Evolutionary conservation across 371 early-diverging fungal species (phyloP).

Genomic region (Quaeritorhiza haematococci): DNA sequence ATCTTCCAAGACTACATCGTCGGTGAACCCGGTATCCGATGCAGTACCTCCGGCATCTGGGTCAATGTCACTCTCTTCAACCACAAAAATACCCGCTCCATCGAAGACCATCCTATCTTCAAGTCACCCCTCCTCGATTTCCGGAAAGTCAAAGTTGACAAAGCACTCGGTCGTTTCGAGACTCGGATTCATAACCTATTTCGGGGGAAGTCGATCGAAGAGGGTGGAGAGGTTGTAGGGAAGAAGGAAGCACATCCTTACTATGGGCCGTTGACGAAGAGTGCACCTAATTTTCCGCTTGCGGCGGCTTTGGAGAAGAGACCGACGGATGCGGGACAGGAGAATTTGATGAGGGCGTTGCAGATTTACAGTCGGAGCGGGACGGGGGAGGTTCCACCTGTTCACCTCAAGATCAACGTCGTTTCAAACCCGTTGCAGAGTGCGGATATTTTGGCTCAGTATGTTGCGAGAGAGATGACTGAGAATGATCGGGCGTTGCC

Average conservation of each 20-base stretch:
- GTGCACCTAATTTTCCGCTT: no score
- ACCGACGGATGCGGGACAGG: no score
- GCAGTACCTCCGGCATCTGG: slow-evolving; percentile 41
- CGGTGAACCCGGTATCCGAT: slow-evolving; percentile 35
- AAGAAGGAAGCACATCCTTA: no score
- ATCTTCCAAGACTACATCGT: slow-evolving; percentile 37
- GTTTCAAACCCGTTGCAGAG: slow-evolving; percentile 38
- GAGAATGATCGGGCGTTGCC: slow-evolving; percentile 14
- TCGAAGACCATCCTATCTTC: neutral
- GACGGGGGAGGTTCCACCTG: slow-evolving; percentile 20
- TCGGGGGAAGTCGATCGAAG: neutral
- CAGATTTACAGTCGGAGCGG: slow-evolving; percentile 36
- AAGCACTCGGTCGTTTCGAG: slow-evolving; percentile 32
- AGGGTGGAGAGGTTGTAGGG: neutral
- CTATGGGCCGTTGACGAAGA: no score
- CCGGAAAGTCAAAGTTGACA: slow-evolving; percentile 16
- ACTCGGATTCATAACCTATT: slow-evolving; percentile 14
- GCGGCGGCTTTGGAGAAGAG: slow-evolving; percentile 15
- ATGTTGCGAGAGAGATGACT: slow-evolving; percentile 23
- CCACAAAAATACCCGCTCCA: neutral
- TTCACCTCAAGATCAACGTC: slow-evolving; percentile 36
- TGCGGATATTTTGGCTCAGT: slow-evolving; percentile 38
- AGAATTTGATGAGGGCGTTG: no score
- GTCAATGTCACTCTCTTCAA: slow-evolving; percentile 37
- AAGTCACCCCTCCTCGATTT: slow-evolving; percentile 22